These are phyloP conservation scores for Fomitopsis palustris DNA, from an alignment of 1,284 basidiomycete genomes.

Conservation along the genomic window DNA sequence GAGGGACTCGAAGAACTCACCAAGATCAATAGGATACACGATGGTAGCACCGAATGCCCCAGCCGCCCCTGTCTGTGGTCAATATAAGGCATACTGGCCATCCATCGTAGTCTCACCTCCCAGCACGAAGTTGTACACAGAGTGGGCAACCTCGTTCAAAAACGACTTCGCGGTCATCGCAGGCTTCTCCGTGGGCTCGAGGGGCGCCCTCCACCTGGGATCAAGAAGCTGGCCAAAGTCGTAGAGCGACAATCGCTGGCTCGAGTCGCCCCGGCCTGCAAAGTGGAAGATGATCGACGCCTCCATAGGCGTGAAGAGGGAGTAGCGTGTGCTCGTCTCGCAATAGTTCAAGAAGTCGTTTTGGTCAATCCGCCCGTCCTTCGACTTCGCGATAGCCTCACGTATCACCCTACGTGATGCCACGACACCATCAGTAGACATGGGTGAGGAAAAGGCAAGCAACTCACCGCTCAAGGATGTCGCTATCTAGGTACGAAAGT, in stretches of 20 bases:
- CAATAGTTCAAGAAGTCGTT: slow-evolving; percentile 78
- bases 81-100: neutral
- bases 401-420: slow-evolving; percentile 60
- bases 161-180: slow-evolving; percentile 36
- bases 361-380: slow-evolving; percentile 89
- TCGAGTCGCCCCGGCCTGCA: slow-evolving; percentile 72
- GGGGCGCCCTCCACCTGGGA: slow-evolving; percentile 76
- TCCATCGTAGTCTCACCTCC: slow-evolving; percentile 55
- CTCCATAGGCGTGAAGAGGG: slow-evolving; percentile 94
- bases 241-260: slow-evolving; percentile 70
- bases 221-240: slow-evolving; percentile 92
- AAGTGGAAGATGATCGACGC: slow-evolving; percentile 96
- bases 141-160: slow-evolving; percentile 52
- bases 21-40: slow-evolving; percentile 93
- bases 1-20: slow-evolving; percentile 39
- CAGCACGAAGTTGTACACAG: slow-evolving; percentile 83
- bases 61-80: slow-evolving; percentile 58
- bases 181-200: slow-evolving; percentile 39
- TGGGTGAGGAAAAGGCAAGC: neutral
- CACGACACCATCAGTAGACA: neutral
- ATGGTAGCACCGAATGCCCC: slow-evolving; percentile 92
- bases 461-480: slow-evolving; percentile 83
- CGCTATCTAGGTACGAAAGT: slow-evolving; percentile 67
- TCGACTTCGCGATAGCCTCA: slow-evolving; percentile 84
- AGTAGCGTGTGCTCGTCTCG: slow-evolving; percentile 78